phyloP scores from a whole-genome alignment of 805 yeast genomes.

The Ogataea dorogensis region DNA sequence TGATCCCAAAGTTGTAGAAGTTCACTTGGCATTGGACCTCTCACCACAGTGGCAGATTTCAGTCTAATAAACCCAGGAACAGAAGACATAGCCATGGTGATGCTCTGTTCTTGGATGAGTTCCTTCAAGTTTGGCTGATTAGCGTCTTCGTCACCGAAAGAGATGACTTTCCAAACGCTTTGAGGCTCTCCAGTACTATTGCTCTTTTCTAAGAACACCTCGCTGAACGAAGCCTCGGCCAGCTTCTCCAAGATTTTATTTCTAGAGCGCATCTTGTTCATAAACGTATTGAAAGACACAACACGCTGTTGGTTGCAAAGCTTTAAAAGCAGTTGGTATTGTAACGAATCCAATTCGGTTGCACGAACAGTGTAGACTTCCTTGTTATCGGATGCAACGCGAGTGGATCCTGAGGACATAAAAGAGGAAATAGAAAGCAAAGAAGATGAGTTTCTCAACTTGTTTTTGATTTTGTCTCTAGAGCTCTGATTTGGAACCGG shows the following conservation, averaged over 20 bases:
- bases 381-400: constrained; percentile 12
- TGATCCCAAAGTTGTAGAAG: constrained; percentile 47
- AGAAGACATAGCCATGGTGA: constrained; percentile 40
- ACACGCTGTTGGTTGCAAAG: constrained; percentile 36
- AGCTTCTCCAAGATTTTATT: constrained; percentile 36
- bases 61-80: constrained; percentile 46
- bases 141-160: constrained; percentile 45
- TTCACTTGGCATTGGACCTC: constrained; percentile 42
- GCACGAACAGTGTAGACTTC: constrained; percentile 33
- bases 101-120: constrained; percentile 46
- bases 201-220: constrained; percentile 38
- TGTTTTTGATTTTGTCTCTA: constrained; percentile 52
- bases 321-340: constrained; percentile 34
- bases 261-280: constrained; percentile 20
- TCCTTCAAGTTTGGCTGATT: constrained; percentile 43
- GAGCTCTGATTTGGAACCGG: constrained; percentile 59
- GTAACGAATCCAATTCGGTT: constrained; percentile 34
- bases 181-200: constrained; percentile 24
- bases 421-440: constrained; percentile 41
- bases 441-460: constrained; percentile 50
- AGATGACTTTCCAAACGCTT: constrained; percentile 48
- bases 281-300: constrained; percentile 33
- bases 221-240: constrained; percentile 48
- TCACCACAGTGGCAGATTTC: constrained; percentile 44
- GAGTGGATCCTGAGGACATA: constrained; percentile 13